Conservation (phyloP, 129 eudicot species). For the Gnaphalium uliginosum region DNA sequence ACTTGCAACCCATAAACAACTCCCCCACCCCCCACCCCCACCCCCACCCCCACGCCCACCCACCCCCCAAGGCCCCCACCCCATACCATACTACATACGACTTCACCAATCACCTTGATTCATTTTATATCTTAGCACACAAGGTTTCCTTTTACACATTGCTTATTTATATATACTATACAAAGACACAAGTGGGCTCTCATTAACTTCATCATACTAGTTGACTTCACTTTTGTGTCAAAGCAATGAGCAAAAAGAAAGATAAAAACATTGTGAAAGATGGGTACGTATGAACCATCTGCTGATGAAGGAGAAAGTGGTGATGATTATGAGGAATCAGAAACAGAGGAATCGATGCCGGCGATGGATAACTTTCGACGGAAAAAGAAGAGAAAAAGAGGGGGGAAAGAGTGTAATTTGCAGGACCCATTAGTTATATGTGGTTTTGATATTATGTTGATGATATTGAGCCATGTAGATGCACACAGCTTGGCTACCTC, state of each 20-base stretch:
- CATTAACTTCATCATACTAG: neutral
- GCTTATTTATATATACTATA: neutral
- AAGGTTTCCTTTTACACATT: slow-evolving; percentile 4
- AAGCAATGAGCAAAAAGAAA: neutral
- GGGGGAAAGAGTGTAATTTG: neutral
- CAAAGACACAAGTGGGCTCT: neutral
- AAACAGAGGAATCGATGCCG: slow-evolving; percentile 7
- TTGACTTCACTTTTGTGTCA: neutral
- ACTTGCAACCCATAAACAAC: neutral
- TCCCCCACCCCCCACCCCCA: neutral
- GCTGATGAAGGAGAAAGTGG: slow-evolving; percentile 10
- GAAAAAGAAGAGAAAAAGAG: slow-evolving; percentile 14
- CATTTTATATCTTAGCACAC: slow-evolving; percentile 13
- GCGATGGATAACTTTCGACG: slow-evolving; percentile 9
- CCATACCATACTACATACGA: neutral
- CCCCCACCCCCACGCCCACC: no score
- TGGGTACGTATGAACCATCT: slow-evolving; percentile 27
- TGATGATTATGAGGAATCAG: slow-evolving; percentile 10
- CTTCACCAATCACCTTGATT: neutral
- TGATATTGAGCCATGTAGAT: slow-evolving; percentile 45
- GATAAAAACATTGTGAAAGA: slow-evolving; percentile 8
- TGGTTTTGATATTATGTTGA: slow-evolving; percentile 56
- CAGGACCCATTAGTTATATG: slow-evolving; percentile 46
- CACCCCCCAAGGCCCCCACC: neutral
- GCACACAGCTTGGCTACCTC: slow-evolving; percentile 67